Conservation (phyloP, 2,329 filamentous ascomycete species). For the Penicillium sp. region DNA sequence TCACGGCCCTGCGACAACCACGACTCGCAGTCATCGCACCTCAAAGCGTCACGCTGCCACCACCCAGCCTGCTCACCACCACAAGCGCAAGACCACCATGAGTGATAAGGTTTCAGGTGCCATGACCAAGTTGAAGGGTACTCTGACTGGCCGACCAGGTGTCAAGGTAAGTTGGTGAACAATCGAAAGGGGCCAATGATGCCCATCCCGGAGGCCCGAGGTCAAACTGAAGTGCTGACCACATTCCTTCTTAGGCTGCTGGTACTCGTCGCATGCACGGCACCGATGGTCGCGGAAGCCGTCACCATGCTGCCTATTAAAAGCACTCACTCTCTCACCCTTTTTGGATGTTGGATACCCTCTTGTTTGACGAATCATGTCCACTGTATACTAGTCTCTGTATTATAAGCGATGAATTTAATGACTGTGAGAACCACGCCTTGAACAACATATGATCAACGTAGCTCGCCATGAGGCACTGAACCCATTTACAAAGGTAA, state of each 20-base stretch:
- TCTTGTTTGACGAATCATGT: too few species aligned
- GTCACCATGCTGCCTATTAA: conserved; percentile 16
- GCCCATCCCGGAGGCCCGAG: too few species aligned
- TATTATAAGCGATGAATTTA: too few species aligned
- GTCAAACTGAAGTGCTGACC: too few species aligned
- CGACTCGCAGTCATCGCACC: conserved; percentile 36
- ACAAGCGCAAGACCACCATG: conserved; percentile 57
- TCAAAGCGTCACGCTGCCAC: conserved; percentile 3
- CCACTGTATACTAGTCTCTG: too few species aligned
- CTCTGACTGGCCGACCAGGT: conserved; percentile 61
- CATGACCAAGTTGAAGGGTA: conserved; percentile 66
- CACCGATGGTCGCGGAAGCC: conserved; percentile 60
- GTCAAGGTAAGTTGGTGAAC: conserved; percentile 49
- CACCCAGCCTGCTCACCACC: conserved; percentile 51
- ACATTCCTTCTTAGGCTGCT: conserved; percentile 53
- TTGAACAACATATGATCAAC: too few species aligned
- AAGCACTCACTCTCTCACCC: neutral
- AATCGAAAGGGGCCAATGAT: conserved; percentile 27
- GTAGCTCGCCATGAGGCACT: too few species aligned
- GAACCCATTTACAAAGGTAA: too few species aligned
- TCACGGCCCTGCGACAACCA: conserved; percentile 29
- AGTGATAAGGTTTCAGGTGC: conserved; percentile 75
- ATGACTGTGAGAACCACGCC: too few species aligned
- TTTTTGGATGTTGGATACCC: neutral
- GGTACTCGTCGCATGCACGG: conserved; percentile 68